Evolutionary conservation across 1,284 basidiomycete genomes (phyloP), one percentile per base, ranked within the genome.

Genomic region (Marasmius tenuissimus): DNA sequence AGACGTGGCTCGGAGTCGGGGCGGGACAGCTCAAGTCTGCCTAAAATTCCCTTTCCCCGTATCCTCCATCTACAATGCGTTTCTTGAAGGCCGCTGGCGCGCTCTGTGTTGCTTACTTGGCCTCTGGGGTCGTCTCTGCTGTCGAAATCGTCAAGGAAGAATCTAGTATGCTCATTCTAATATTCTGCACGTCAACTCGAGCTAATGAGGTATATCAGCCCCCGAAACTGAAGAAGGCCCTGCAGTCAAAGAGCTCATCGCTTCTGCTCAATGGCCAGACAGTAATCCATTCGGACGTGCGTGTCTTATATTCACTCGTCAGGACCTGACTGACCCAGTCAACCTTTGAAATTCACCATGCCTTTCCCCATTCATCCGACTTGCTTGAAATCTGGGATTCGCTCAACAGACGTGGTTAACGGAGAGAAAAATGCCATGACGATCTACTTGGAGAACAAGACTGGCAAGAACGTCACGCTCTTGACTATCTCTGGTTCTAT

Each of bases 251-350:
- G 45, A 47, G 16, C 45, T 96, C 59, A 66, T 82, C 59, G 85
- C 87, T 37, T 77, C 83, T 64, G 88, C 89, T 60, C 75, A 83
- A 16, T 96, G 94, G 75, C 85, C 88, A 27, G 88, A 92, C 65
- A 79, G 80, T 64, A 95, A 95, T 74, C 84, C 87, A 1, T 94
- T 94, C 69, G 91, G 89, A 68, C 89, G 93, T 95, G 73, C 72
- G 93, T 47, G 45, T n/a, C 16, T n/a, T 18, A 14, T 87, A 4
- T 33, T 64, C 37, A 45, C 58, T 8, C 51, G n/a, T 12, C n/a
- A n/a, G 51, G 45, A 42, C 11, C 40, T n/a, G 3, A 42, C 9
- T 47, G 45, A 47, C 45, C 16, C 2, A 12, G 16, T 11, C n/a
- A n/a, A n/a, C n/a, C n/a, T n/a, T n/a, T 20, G 16, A 16, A 47